Conservation (phyloP, 495 filamentous ascomycete species). For the Neurospora intermedia region DNA sequence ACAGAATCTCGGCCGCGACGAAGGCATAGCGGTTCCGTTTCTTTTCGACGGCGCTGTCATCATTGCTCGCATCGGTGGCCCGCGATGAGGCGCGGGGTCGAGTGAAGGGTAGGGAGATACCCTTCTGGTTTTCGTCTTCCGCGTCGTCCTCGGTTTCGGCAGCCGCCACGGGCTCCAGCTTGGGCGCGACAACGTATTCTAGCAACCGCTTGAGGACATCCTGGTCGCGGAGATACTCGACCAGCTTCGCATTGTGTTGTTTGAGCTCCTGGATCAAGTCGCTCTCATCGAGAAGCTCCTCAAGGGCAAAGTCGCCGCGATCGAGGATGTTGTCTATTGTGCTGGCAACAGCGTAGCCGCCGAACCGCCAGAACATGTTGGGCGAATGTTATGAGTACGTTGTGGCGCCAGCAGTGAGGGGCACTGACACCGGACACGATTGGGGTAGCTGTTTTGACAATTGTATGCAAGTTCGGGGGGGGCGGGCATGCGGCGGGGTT, state of each 20-base stretch:
- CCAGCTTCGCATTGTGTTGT: conserved; percentile 94
- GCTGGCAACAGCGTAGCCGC: conserved; percentile 94
- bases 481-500: neutral
- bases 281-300: conserved; percentile 91
- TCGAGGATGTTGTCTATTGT: conserved; percentile 94
- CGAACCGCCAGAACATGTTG: conserved; percentile 98
- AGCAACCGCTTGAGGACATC: conserved; percentile 78
- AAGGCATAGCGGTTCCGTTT: conserved; percentile 83
- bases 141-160: conserved; percentile 54
- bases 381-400: conserved; percentile 24
- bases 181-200: conserved; percentile 79
- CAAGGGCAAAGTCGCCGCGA: conserved; percentile 84
- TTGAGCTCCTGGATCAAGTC: conserved; percentile 96
- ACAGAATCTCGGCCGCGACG: conserved; percentile 83
- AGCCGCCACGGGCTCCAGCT: conserved; percentile 43
- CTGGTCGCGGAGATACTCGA: conserved; percentile 87
- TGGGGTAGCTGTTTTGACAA: neutral
- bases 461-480: neutral
- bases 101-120: conserved; percentile 38
- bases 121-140: conserved; percentile 39
- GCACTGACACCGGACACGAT: conserved; percentile 3
- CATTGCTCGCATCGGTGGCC: conserved; percentile 24
- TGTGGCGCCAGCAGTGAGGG: conserved; percentile 21
- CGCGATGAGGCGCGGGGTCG: conserved; percentile 30
- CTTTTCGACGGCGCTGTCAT: conserved; percentile 70